Evolutionary conservation across 2,329 filamentous ascomycete species (phyloP).

Genomic region (Pezicula radicicola): DNA sequence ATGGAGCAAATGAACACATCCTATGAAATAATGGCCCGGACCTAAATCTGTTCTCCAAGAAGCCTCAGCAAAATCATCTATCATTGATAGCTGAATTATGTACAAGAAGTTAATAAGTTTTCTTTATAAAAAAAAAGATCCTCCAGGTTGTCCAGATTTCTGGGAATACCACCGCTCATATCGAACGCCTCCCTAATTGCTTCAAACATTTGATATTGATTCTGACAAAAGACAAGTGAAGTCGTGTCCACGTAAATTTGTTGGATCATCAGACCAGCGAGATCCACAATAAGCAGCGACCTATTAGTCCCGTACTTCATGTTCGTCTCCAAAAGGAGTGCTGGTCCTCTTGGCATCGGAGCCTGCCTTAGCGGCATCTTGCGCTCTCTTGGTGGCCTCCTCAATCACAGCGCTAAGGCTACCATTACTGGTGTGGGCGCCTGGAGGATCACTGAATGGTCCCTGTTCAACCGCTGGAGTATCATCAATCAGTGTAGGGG

Average conservation of each 20-base stretch:
- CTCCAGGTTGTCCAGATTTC: neutral
- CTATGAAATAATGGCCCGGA: no score
- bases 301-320: conserved; percentile 47
- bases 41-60: neutral
- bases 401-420: conserved; percentile 55
- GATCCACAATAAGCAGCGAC: neutral
- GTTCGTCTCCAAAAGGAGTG: conserved; percentile 57
- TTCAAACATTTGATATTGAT: conserved; percentile 12
- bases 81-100: neutral
- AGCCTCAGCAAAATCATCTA: neutral
- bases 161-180: neutral
- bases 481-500: conserved; percentile 47
- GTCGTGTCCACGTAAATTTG: conserved; percentile 7
- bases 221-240: conserved; percentile 20
- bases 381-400: conserved; percentile 40
- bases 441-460: conserved; percentile 56
- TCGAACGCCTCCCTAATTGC: conserved; percentile 14
- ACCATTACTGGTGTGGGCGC: conserved; percentile 36
- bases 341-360: conserved; percentile 31
- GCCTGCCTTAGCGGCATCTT: conserved; percentile 14
- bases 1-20: no score
- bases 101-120: neutral
- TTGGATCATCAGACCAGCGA: conserved; percentile 4
- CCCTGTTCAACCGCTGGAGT: conserved; percentile 50
- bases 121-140: neutral